Evolutionary conservation across 1,284 basidiomycete species (phyloP).

Genomic region (Earliella scabrosa): DNA sequence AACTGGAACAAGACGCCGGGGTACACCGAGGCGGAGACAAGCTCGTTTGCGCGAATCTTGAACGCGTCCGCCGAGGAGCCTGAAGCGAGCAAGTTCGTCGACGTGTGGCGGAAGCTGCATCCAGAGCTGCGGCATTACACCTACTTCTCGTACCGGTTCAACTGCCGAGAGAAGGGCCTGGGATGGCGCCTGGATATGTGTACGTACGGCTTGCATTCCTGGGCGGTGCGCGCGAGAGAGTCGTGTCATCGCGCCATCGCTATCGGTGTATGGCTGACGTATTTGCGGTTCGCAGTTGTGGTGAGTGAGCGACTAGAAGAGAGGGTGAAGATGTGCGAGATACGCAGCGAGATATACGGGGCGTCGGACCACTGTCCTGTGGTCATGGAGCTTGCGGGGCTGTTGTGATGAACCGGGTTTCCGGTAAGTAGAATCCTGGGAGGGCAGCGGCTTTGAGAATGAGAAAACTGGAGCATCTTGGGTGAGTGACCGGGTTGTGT

Average conservation of each 20-base stretch:
- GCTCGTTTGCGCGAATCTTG: slow-evolving; percentile 69
- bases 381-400: slow-evolving; percentile 64
- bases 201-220: slow-evolving; percentile 44
- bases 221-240: no score
- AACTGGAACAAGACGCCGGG: slow-evolving; percentile 86
- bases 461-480: background rate
- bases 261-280: slow-evolving; percentile 7
- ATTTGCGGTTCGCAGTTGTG: slow-evolving; percentile 53
- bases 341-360: slow-evolving; percentile 83
- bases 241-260: no score
- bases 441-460: background rate
- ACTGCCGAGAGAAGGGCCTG: slow-evolving; percentile 79
- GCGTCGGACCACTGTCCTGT: slow-evolving; percentile 86
- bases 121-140: slow-evolving; percentile 76
- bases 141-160: slow-evolving; percentile 87
- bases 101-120: slow-evolving; percentile 82
- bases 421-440: background rate
- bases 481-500: slow-evolving; percentile 11
- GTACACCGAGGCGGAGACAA: slow-evolving; percentile 81
- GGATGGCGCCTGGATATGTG: slow-evolving; percentile 91
- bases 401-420: slow-evolving; percentile 13
- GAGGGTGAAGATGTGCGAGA: slow-evolving; percentile 76
- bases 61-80: slow-evolving; percentile 34
- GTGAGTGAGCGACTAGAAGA: slow-evolving; percentile 68
- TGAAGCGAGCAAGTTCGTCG: slow-evolving; percentile 60